Evolutionary conservation across 768 basidiomycete species (phyloP).

Genomic region (Hydnomerulius pinastri): DNA sequence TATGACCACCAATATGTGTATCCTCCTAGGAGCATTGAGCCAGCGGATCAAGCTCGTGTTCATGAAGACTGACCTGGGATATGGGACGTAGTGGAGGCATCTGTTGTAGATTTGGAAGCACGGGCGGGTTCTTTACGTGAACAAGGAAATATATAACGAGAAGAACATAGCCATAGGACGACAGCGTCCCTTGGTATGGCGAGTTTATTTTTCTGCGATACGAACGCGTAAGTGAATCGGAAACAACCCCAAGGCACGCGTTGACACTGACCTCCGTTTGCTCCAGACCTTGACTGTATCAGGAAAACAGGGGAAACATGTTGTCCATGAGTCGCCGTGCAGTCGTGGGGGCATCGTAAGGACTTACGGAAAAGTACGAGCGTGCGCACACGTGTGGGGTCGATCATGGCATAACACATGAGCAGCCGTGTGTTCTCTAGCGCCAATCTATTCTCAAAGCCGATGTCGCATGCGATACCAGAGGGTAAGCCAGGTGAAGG

Average conservation of each 20-base stretch:
- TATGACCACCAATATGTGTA: constrained; percentile 76
- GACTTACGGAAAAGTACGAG: constrained; percentile 94
- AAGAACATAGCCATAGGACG: constrained; percentile 96
- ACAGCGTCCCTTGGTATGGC: constrained; percentile 94
- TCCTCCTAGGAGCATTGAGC: constrained; percentile 56
- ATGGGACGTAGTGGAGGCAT: constrained; percentile 91
- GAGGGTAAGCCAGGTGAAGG: constrained; percentile 78
- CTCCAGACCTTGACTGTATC: constrained; percentile 95
- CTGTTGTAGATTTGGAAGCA: constrained; percentile 94
- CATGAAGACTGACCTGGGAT: constrained; percentile 53
- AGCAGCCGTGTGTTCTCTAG: constrained; percentile 95
- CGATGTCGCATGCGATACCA: constrained; percentile 97
- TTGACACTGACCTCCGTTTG: constrained; percentile 69
- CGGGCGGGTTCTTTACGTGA: constrained; percentile 96
- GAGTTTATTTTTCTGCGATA: constrained; percentile 90
- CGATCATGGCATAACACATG: constrained; percentile 97
- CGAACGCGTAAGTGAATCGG: constrained; percentile 4
- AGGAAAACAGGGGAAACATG: background rate
- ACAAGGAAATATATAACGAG: constrained; percentile 98
- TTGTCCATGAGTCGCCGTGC: constrained; percentile 12
- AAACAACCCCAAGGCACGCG: background rate
- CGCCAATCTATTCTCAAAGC: constrained; percentile 96
- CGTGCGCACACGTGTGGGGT: constrained; percentile 90
- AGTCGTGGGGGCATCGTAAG: constrained; percentile 14
- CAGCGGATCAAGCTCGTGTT: constrained; percentile 8